Conservation (phyloP, 257 asterid species). For the Penstemon davidsonii region DNA sequence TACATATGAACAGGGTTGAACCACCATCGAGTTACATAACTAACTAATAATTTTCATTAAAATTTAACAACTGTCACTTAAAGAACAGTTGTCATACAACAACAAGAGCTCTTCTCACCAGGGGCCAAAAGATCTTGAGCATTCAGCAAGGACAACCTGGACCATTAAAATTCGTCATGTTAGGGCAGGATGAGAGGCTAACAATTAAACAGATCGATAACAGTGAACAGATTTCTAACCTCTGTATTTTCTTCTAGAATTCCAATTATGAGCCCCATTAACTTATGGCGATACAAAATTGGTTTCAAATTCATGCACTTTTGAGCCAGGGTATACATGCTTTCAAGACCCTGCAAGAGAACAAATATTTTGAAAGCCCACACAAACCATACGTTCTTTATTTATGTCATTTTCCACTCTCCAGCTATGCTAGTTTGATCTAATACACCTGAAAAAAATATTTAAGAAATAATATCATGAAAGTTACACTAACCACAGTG, state of each 20-base stretch:
- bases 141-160: constrained; percentile 88
- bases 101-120: constrained; percentile 57
- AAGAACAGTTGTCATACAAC: constrained; percentile 15
- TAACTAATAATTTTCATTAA: background rate
- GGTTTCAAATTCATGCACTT: constrained; percentile 85
- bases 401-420: constrained; percentile 23
- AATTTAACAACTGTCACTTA: constrained; percentile 19
- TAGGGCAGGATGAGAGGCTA: constrained; percentile 20
- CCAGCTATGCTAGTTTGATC: constrained; percentile 2
- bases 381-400: constrained; percentile 9
- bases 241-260: constrained; percentile 84
- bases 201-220: constrained; percentile 4
- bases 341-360: constrained; percentile 76
- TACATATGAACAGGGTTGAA: constrained; percentile 20
- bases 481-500: constrained; percentile 56
- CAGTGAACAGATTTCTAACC: constrained; percentile 41
- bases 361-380: constrained; percentile 25
- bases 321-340: constrained; percentile 82
- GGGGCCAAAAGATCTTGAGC: constrained; percentile 95
- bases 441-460: background rate
- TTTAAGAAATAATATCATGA: background rate
- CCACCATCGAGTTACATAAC: constrained; percentile 18
- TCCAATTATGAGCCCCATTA: constrained; percentile 73
- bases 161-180: constrained; percentile 33
- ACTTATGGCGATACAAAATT: constrained; percentile 60